Conservation (phyloP, 2,329 filamentous ascomycete species). For the Cercospora canescens region DNA sequence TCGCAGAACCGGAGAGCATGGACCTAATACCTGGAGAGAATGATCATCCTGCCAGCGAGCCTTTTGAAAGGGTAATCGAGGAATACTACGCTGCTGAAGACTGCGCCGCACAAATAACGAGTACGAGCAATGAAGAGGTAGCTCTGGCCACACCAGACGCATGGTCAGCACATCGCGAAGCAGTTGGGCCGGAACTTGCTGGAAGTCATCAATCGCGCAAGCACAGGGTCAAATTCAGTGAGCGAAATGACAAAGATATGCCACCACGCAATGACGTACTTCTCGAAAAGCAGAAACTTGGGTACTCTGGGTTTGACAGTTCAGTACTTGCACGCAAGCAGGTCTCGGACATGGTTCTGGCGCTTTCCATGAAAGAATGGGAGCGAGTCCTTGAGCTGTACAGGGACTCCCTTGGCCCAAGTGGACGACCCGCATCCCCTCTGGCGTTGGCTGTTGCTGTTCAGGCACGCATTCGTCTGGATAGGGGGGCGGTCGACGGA, state of each 20-base stretch:
- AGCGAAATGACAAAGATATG: neutral
- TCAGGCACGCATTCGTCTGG: conserved; percentile 30
- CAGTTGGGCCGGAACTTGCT: neutral
- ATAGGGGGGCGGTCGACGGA: conserved; percentile 21
- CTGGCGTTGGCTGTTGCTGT: conserved; percentile 32
- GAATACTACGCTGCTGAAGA: neutral
- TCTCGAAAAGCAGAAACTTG: neutral
- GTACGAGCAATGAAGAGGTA: neutral
- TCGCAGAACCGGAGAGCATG: neutral
- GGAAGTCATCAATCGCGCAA: neutral
- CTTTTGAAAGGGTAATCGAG: neutral
- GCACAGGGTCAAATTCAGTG: neutral
- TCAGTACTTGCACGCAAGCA: neutral
- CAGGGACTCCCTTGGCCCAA: conserved; percentile 15
- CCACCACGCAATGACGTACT: neutral
- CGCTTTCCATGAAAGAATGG: conserved; percentile 25
- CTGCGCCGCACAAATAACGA: neutral
- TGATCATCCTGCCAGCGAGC: neutral
- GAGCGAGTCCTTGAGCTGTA: conserved; percentile 30
- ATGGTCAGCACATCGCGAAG: neutral
- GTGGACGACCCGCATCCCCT: conserved; percentile 29
- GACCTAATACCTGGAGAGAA: neutral
- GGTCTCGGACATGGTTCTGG: conserved; percentile 29
- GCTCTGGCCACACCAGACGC: neutral
- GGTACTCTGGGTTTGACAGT: neutral